Evolutionary conservation across 768 basidiomycete species (phyloP).

Genomic region (Pleurotus salmoneostramineus): DNA sequence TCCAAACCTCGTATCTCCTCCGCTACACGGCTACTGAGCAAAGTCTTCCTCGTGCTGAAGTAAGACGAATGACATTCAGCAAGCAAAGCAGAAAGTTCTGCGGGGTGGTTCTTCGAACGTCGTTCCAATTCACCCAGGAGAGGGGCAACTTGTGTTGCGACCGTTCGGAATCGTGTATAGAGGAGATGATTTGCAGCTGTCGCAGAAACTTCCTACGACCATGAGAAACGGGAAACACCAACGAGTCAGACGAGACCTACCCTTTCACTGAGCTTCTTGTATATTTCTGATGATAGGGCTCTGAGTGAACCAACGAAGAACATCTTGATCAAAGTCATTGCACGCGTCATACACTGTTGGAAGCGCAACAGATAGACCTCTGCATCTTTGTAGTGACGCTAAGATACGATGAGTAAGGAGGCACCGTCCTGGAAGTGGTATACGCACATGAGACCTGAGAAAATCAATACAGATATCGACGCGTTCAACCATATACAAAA

Average conservation of each 20-base stretch:
- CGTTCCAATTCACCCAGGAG: slow-evolving; percentile 84
- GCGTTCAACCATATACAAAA: slow-evolving; percentile 93
- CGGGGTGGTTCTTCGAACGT: slow-evolving; percentile 69
- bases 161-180: slow-evolving; percentile 82
- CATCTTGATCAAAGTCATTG: slow-evolving; percentile 98
- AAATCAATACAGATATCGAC: slow-evolving; percentile 94
- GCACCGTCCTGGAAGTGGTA: background rate
- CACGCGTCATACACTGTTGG: slow-evolving; percentile 96
- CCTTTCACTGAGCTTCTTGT: slow-evolving; percentile 72
- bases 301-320: slow-evolving; percentile 87
- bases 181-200: slow-evolving; percentile 83
- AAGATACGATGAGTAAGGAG: background rate
- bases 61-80: slow-evolving; percentile 87
- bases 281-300: slow-evolving; percentile 74
- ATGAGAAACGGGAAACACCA: too few relatives aligned
- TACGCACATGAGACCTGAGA: slow-evolving; percentile 77
- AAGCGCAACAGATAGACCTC: slow-evolving; percentile 95
- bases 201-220: slow-evolving; percentile 62
- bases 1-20: slow-evolving; percentile 85
- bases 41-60: slow-evolving; percentile 64
- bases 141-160: slow-evolving; percentile 69
- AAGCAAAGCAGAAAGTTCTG: slow-evolving; percentile 79
- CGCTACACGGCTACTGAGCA: slow-evolving; percentile 69
- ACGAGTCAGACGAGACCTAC: slow-evolving; percentile 29
- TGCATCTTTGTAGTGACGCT: slow-evolving; percentile 91